Evolutionary conservation across 257 asterid species (phyloP).

Genomic region (Plantago major): DNA sequence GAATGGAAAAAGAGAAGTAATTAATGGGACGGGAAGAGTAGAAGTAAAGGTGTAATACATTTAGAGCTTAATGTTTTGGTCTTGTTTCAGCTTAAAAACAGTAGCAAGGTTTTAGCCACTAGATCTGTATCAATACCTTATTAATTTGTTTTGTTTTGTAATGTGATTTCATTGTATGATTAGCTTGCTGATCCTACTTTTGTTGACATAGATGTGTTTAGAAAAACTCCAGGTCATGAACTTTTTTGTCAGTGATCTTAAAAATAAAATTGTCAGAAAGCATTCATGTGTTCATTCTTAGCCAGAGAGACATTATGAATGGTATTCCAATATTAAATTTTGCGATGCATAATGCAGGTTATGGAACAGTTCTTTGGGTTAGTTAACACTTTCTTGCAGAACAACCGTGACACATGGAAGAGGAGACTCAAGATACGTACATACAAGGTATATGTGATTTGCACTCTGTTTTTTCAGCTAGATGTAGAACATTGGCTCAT

Average conservation of each 20-base stretch:
- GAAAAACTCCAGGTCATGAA: too few relatives aligned
- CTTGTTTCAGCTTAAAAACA: background rate
- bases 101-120: constrained; percentile 5
- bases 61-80: background rate
- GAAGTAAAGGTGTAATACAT: too few relatives aligned
- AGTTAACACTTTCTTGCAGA: constrained; percentile 91
- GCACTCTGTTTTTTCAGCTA: background rate
- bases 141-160: background rate
- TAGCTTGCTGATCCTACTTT: too few relatives aligned
- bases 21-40: too few relatives aligned
- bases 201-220: too few relatives aligned
- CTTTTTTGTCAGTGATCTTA: too few relatives aligned
- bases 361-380: constrained; percentile 95
- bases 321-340: constrained; percentile 12
- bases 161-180: too few relatives aligned
- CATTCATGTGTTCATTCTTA: constrained; percentile 6
- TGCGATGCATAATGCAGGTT: constrained; percentile 52
- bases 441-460: constrained; percentile 59
- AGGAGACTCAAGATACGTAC: constrained; percentile 86
- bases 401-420: constrained; percentile 85
- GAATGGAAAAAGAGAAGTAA: too few relatives aligned
- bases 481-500: background rate
- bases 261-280: background rate
- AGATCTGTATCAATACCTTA: constrained; percentile 12
- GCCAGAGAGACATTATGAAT: constrained; percentile 6